A percentile compares a stretch with the other conserved stretches of the same genome.
These are phyloP conservation scores for Chamaenerion angustifolium DNA, from an alignment of 345 rosid genomes.

Conservation along the genomic window DNA sequence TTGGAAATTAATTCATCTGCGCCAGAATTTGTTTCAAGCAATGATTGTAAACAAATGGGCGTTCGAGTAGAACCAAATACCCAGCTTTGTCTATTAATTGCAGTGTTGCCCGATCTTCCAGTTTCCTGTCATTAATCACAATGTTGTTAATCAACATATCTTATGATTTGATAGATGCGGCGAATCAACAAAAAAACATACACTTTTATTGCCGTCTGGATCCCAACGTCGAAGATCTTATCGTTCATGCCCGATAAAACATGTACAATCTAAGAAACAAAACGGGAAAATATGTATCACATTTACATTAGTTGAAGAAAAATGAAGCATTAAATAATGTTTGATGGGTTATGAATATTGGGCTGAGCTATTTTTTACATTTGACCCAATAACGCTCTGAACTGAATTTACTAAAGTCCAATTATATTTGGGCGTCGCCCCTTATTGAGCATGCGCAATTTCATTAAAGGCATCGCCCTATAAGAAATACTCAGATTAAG, in stretches of 20 bases:
- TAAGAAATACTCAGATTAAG: no score
- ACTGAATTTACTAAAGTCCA: no score
- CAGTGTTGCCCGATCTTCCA: conserved; percentile 8
- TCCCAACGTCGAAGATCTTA: conserved; percentile 9
- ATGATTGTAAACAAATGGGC: conserved; percentile 5
- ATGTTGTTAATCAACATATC: neutral
- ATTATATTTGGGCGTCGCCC: no score
- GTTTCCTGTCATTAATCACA: conserved; percentile 2
- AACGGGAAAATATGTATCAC: no score
- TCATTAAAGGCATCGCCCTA: no score
- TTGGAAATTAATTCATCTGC: no score
- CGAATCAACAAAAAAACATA: conserved; percentile 2
- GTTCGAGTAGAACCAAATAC: conserved; percentile 1
- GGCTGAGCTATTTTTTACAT: no score
- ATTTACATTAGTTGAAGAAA: no score
- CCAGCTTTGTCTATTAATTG: conserved; percentile 5
- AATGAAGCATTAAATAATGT: no score
- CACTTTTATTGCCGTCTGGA: conserved; percentile 7
- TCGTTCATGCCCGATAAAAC: conserved; percentile 19
- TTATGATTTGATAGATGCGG: neutral
- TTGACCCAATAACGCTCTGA: no score
- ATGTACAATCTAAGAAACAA: conserved; percentile 20
- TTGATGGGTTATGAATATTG: no score
- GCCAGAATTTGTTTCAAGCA: conserved; percentile 1
- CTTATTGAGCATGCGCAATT: no score